Evolutionary conservation across 768 basidiomycete species (phyloP).

Genomic region (Cyclocybe aegerita): DNA sequence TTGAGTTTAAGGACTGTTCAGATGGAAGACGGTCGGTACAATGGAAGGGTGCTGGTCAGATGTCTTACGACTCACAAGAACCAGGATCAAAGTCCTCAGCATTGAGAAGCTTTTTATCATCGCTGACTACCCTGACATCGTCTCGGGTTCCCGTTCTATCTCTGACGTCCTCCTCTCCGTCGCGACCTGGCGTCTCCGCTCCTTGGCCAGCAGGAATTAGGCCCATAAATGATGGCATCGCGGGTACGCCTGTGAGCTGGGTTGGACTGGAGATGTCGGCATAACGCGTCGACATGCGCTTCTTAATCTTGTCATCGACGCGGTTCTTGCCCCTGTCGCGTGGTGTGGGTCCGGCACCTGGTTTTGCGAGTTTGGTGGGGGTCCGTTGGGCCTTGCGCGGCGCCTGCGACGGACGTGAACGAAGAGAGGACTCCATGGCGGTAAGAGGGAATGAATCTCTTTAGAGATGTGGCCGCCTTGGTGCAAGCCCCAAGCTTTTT

Average conservation of each 20-base stretch:
- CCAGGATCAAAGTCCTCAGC: slow-evolving; percentile 86
- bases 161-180: slow-evolving; percentile 50
- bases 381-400: slow-evolving; percentile 36
- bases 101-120: slow-evolving; percentile 69
- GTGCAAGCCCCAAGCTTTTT: too few species aligned
- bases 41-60: neutral
- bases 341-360: slow-evolving; percentile 25
- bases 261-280: slow-evolving; percentile 81
- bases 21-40: neutral
- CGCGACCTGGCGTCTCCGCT: slow-evolving; percentile 22
- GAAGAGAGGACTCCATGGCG: slow-evolving; percentile 52
- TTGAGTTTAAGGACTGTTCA: slow-evolving; percentile 73
- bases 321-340: slow-evolving; percentile 52
- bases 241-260: slow-evolving; percentile 48
- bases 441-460: too few species aligned
- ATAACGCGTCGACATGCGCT: slow-evolving; percentile 94
- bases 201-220: slow-evolving; percentile 26
- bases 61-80: slow-evolving; percentile 60
- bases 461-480: too few species aligned
- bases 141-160: slow-evolving; percentile 34
- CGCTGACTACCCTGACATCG: slow-evolving; percentile 41
- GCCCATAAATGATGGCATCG: slow-evolving; percentile 30
- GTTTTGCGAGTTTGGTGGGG: slow-evolving; percentile 33
- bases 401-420: slow-evolving; percentile 50
- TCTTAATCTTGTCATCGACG: slow-evolving; percentile 91